Percentiles rank a stretch among this genome's conserved stretches.
These are phyloP conservation scores for Auricularia cornea DNA, from an alignment of 768 basidiomycete species.

Conservation along the genomic window DNA sequence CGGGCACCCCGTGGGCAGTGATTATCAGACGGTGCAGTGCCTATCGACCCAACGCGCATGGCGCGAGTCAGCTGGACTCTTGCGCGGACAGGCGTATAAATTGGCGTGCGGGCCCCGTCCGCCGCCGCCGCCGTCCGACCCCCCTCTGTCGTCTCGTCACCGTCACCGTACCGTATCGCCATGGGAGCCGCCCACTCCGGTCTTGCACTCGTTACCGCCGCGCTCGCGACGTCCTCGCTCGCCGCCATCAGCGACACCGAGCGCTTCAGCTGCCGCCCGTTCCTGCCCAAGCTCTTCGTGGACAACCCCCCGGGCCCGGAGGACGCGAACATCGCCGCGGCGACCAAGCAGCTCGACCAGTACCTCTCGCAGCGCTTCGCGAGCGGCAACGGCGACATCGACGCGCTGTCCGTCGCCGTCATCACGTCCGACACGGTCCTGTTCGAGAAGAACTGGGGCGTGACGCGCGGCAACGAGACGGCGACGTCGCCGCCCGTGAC, in stretches of 20 bases:
- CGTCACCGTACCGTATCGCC: too few relatives aligned
- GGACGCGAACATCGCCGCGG: conserved; percentile 12
- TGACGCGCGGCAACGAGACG: conserved; percentile 35
- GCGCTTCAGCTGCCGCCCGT: conserved; percentile 18
- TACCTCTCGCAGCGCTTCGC: conserved; percentile 15
- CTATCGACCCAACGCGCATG: too few relatives aligned
- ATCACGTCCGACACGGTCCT: conserved; percentile 37
- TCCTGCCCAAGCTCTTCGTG: conserved; percentile 18
- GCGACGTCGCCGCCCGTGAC: conserved; percentile 22
- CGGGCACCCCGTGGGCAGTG: too few relatives aligned
- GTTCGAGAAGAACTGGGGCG: conserved; percentile 39
- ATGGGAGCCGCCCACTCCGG: too few relatives aligned
- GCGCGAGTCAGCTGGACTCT: too few relatives aligned
- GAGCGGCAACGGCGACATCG: conserved; percentile 27
- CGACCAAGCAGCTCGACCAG: neutral
- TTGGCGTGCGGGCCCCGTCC: too few relatives aligned
- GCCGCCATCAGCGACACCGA: conserved; percentile 3
- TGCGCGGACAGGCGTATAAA: too few relatives aligned
- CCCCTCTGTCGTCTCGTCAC: too few relatives aligned
- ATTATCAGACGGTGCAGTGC: too few relatives aligned
- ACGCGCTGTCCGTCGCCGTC: conserved; percentile 43
- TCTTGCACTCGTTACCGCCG: too few relatives aligned
- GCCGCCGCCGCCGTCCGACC: too few relatives aligned
- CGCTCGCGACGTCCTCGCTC: too few relatives aligned
- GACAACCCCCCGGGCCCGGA: conserved; percentile 8